A percentile compares a stretch with the other conserved stretches of the same genome.
Evolutionary conservation across 1,139 yeast species (phyloP).

Genomic region (Geotrichum restrictum): DNA sequence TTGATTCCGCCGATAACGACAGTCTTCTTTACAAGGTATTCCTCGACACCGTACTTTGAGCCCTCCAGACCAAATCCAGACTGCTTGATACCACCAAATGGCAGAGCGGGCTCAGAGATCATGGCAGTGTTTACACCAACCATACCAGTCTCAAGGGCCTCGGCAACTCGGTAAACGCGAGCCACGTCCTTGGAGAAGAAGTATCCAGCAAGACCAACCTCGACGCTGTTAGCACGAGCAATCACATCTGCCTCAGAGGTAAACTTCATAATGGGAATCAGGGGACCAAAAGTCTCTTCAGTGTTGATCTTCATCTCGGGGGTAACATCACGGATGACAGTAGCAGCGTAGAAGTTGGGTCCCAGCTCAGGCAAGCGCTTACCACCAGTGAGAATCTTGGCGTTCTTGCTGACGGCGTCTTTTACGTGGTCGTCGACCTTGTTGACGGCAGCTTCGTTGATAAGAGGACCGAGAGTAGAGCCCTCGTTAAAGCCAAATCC

Average conservation of each 20-base stretch:
- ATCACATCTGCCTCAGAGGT: constrained; percentile 66
- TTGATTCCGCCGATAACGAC: constrained; percentile 38
- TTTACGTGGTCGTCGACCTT: constrained; percentile 69
- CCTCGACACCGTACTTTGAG: constrained; percentile 69
- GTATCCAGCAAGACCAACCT: constrained; percentile 76
- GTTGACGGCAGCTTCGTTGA: constrained; percentile 58
- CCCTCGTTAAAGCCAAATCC: constrained; percentile 71
- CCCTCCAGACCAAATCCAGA: constrained; percentile 85
- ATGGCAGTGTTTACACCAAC: constrained; percentile 72
- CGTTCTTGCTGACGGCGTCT: constrained; percentile 75
- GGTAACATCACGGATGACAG: constrained; percentile 65
- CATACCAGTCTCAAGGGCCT: constrained; percentile 75
- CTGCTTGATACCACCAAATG: constrained; percentile 78
- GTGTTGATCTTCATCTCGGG: constrained; percentile 56
- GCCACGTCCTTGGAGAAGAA: constrained; percentile 64
- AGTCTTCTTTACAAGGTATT: constrained; percentile 63
- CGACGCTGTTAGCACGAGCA: constrained; percentile 61
- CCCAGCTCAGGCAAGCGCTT: constrained; percentile 63
- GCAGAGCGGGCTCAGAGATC: constrained; percentile 66
- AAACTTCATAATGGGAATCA: constrained; percentile 67
- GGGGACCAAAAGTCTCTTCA: constrained; percentile 90
- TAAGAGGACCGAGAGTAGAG: constrained; percentile 79
- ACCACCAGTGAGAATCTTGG: constrained; percentile 63
- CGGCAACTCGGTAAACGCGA: constrained; percentile 63
- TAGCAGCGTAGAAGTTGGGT: constrained; percentile 69